These are phyloP conservation scores for Torulaspora pretoriensis DNA, from an alignment of 1,139 yeast genomes.

Conservation along the genomic window DNA sequence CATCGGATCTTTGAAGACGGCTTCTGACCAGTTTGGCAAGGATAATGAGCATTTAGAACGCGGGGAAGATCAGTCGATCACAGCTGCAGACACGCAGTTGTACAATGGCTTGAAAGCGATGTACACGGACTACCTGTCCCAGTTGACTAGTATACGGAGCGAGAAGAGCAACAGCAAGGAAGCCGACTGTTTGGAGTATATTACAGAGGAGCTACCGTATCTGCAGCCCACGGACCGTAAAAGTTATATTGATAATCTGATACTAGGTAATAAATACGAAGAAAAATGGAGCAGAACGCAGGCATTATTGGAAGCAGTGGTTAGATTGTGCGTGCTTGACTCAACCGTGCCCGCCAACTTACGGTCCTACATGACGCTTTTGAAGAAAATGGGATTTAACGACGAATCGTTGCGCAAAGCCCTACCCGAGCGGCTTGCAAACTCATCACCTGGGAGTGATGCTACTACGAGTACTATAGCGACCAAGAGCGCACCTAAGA, in stretches of 20 bases:
- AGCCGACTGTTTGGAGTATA: conserved; percentile 20
- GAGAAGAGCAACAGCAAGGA: conserved; percentile 15
- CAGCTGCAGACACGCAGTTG: conserved; percentile 31
- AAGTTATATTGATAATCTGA: conserved; percentile 22
- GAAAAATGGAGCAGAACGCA: conserved; percentile 14
- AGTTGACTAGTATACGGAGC: conserved; percentile 24
- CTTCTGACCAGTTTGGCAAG: conserved; percentile 27
- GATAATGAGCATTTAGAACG: conserved; percentile 32
- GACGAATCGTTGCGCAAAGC: conserved; percentile 13
- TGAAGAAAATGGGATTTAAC: conserved; percentile 19
- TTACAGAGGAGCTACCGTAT: conserved; percentile 26
- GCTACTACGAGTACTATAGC: conserved; percentile 5
- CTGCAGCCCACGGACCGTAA: conserved; percentile 27
- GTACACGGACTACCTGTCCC: conserved; percentile 32
- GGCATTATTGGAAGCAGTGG: conserved; percentile 21
- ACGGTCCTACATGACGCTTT: conserved; percentile 17
- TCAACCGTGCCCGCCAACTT: conserved; percentile 27
- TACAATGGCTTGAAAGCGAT: conserved; percentile 31
- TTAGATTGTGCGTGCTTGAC: conserved; percentile 29
- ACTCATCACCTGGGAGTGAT: not conserved
- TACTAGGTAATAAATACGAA: conserved; percentile 12
- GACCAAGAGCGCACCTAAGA: conserved; percentile 5
- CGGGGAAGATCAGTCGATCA: conserved; percentile 22
- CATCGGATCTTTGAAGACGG: conserved; percentile 23
- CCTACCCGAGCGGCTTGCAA: conserved; percentile 12